Conservation (phyloP, 768 basidiomycete species). For the Cystofilobasidium ferigula region DNA sequence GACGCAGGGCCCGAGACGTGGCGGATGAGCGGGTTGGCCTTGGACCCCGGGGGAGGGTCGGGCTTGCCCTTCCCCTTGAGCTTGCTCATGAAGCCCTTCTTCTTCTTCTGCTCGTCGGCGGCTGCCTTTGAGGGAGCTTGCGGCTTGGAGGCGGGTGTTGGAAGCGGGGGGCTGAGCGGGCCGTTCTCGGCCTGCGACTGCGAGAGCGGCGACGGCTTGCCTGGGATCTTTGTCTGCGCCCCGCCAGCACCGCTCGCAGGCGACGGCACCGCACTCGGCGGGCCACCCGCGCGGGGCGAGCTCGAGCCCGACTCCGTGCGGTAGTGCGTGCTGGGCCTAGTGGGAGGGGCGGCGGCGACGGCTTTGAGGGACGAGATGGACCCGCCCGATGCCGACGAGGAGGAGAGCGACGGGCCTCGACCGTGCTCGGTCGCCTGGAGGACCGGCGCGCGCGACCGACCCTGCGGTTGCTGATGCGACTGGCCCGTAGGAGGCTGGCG, state of each 20-base stretch:
- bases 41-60: not conserved
- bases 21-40: slow-evolving; percentile 3
- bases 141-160: not conserved
- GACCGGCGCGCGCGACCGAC: not conserved
- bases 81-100: slow-evolving; percentile 21
- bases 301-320: not conserved
- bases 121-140: too few relatives aligned
- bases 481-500: not conserved
- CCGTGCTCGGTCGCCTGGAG: not conserved
- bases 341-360: not conserved
- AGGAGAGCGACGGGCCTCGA: slow-evolving; percentile 3
- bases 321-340: not conserved
- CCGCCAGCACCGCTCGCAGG: not conserved
- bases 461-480: not conserved
- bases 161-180: not conserved
- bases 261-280: too few relatives aligned
- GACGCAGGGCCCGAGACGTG: not conserved
- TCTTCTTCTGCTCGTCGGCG: not conserved
- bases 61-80: slow-evolving; percentile 21
- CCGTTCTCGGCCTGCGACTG: slow-evolving; percentile 18
- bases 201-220: slow-evolving; percentile 21
- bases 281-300: not conserved
- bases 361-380: slow-evolving; percentile 14
- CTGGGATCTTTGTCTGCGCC: not conserved
- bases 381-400: slow-evolving; percentile 11